These are phyloP conservation scores for Astrocystis sublimbata DNA, from an alignment of 495 filamentous ascomycete genomes.

Conservation along the genomic window DNA sequence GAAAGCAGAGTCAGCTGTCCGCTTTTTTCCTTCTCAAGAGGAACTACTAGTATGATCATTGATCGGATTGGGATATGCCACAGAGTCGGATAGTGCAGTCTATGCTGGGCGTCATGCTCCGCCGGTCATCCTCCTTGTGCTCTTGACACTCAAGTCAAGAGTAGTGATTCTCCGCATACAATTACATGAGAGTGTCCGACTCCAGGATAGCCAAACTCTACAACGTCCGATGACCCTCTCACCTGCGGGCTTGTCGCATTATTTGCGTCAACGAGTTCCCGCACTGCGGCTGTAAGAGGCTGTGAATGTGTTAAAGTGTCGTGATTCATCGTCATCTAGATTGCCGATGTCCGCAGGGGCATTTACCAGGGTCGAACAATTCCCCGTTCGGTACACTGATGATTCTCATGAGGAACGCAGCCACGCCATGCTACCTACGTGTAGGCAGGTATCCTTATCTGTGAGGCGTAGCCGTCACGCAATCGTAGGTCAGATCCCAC, in stretches of 20 bases:
- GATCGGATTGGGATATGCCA: no score
- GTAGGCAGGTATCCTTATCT: neutral
- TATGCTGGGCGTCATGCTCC: no score
- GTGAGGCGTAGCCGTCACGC: neutral
- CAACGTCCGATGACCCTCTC: neutral
- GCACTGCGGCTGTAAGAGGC: neutral
- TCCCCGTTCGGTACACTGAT: constrained; percentile 2
- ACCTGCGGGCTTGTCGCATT: neutral
- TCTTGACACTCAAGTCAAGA: no score
- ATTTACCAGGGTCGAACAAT: neutral
- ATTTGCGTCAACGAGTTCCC: neutral
- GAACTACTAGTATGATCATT: no score
- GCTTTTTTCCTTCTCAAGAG: neutral
- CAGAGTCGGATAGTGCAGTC: no score
- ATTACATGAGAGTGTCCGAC: no score
- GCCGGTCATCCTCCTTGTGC: no score
- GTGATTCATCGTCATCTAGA: constrained; percentile 1
- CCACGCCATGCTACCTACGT: neutral
- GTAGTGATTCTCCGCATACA: no score
- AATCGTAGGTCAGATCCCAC: neutral
- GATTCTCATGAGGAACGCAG: neutral
- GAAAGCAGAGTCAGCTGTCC: neutral
- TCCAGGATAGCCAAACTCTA: neutral
- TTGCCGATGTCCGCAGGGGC: constrained; percentile 1
- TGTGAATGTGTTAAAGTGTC: neutral